phyloP scores from a whole-genome alignment of 2,329 filamentous ascomycete species.

The Rugonectria rugulosa region DNA sequence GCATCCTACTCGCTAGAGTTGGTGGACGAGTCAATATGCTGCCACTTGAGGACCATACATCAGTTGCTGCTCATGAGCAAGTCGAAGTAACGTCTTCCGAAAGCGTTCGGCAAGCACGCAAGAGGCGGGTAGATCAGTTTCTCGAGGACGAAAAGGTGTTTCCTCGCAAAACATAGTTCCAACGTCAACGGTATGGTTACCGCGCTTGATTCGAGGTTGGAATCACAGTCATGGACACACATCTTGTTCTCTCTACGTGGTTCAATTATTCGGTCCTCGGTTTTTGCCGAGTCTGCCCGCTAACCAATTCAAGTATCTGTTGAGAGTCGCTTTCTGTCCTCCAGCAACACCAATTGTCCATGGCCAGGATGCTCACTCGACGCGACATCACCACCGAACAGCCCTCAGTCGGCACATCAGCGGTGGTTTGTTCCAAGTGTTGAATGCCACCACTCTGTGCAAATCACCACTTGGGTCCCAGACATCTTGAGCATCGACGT shows the following conservation, averaged over 20 bases:
- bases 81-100: conserved; percentile 19
- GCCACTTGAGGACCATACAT: conserved; percentile 17
- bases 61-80: conserved; percentile 4
- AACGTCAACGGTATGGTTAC: background rate
- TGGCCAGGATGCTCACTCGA: too few relatives aligned
- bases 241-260: too few relatives aligned
- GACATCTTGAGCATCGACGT: conserved; percentile 27
- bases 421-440: conserved; percentile 39
- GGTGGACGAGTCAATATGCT: conserved; percentile 56
- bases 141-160: conserved; percentile 36
- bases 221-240: too few relatives aligned
- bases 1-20: conserved; percentile 67
- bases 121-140: conserved; percentile 38
- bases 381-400: conserved; percentile 1
- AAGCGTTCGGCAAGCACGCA: conserved; percentile 26
- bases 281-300: too few relatives aligned
- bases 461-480: conserved; percentile 39
- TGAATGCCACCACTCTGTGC: conserved; percentile 31
- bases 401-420: conserved; percentile 33
- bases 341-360: too few relatives aligned
- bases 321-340: too few relatives aligned
- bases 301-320: too few relatives aligned
- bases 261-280: too few relatives aligned
- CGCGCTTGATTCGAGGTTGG: too few relatives aligned
- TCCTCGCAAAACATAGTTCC: conserved; percentile 34